Evolutionary conservation across 768 basidiomycete genomes (phyloP).

Genomic region (Myochromella boudieri): DNA sequence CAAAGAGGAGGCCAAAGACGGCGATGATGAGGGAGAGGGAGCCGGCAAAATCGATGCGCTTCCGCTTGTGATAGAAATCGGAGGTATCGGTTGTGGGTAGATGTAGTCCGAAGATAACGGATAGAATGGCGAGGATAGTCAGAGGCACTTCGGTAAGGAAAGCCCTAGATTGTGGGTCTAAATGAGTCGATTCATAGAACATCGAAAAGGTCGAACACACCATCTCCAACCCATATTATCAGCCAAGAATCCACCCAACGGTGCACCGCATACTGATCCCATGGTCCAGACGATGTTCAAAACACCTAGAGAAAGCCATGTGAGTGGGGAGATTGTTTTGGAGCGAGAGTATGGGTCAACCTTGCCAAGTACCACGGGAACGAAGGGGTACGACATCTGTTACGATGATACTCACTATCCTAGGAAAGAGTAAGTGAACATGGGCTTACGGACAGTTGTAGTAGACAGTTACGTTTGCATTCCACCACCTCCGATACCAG

Average conservation of each 20-base stretch:
- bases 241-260: constrained; percentile 60
- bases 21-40: constrained; percentile 54
- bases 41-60: constrained; percentile 63
- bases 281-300: constrained; percentile 59
- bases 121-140: constrained; percentile 48
- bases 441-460: neutral
- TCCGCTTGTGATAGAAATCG: constrained; percentile 50
- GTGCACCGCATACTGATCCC: constrained; percentile 60
- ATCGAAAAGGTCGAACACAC: constrained; percentile 24
- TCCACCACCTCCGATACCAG: constrained; percentile 63
- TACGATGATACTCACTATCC: constrained; percentile 63
- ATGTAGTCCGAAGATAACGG: constrained; percentile 54
- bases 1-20: constrained; percentile 57
- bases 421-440: constrained; percentile 17
- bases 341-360: constrained; percentile 21
- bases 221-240: constrained; percentile 72
- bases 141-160: constrained; percentile 64
- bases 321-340: neutral
- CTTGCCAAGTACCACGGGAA: constrained; percentile 71
- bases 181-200: neutral
- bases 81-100: constrained; percentile 43
- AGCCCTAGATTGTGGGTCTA: constrained; percentile 34
- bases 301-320: constrained; percentile 34
- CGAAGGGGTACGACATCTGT: constrained; percentile 65
- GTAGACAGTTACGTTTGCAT: constrained; percentile 52